Base-by-base conservation (phyloP, 2,329 filamentous ascomycete genomes). In the Aspergillus proliferans region DNA sequence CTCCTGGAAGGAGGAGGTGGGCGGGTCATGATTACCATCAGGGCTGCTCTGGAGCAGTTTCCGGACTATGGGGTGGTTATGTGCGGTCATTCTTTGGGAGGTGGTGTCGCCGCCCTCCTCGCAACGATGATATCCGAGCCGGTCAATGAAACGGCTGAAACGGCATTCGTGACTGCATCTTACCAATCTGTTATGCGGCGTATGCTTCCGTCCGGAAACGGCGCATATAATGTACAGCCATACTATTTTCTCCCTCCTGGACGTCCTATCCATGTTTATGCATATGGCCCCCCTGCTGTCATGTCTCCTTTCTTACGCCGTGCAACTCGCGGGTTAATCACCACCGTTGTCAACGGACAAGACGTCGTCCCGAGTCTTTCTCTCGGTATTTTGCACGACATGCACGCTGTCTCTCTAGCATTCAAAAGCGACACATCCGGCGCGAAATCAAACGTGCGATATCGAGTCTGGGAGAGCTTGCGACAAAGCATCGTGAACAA, bases 281-380 rank as follows among this genome's bases (percentile, higher is more conserved):
- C 87, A 6, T 91, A 89, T 62, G 87, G 87, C 0, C 83, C 86
- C 1, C 86, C 86, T 0, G 81, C 85, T 0, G 85, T 84, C 12
- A 82, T 90, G 78, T 87, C 85, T 0, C 76, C 84, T 0, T 80
- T 83, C 2, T 76, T 91, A 6, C 81, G 86, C 39, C 79, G 80
- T 50, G 83, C 84, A 9, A 90, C 87, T 0, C 77, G 84, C 12
- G 86, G 85, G 1, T 76, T 91, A 6, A 85, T 91, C 52, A 91
- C 87, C 2, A 88, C 82, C 7, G 76, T 87, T 4, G 79, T 89
- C 9, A 84, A 90, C 58, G 84, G 84, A 15, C 79, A 83, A 61
- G 87, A 91, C 60, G 71, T 90, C 8, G 85, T 91, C 0, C 87
- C 87, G 0, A 83, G 81, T 47, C 76, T 91, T 4, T 89, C 86